phyloP scores from a whole-genome alignment of 2,329 filamentous ascomycete genomes.

The Colletotrichum aenigma region DNA sequence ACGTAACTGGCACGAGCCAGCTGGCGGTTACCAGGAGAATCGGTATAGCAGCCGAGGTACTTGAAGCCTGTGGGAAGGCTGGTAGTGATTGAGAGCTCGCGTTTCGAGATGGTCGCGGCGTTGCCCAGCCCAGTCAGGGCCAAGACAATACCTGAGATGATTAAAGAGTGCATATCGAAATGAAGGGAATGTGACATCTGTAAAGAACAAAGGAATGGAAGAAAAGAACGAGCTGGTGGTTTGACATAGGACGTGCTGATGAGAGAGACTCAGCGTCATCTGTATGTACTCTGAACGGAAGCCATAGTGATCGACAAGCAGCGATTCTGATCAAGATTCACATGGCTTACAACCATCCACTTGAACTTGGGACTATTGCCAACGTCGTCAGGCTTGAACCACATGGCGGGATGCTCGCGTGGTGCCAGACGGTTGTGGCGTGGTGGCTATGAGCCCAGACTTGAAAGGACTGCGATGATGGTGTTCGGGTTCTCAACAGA shows the following conservation, averaged over 20 bases:
- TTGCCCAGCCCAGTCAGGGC: neutral
- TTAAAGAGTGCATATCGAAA: neutral
- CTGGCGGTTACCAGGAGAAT: neutral
- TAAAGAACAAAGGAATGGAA: neutral
- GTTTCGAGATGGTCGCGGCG: neutral
- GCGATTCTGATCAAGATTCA: rapidly evolving
- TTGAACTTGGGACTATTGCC: neutral
- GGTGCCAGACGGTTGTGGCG: neutral
- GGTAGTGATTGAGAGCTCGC: neutral
- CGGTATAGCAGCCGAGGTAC: neutral
- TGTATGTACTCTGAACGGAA: rapidly evolving
- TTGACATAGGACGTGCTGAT: neutral
- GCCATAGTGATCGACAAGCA: neutral
- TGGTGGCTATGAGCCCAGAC: neutral
- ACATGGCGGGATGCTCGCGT: neutral
- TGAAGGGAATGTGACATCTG: neutral
- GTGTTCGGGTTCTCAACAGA: neutral
- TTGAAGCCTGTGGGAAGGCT: neutral
- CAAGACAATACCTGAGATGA: neutral
- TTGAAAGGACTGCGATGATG: neutral
- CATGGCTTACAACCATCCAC: neutral
- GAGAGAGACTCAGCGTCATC: neutral
- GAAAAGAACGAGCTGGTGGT: neutral
- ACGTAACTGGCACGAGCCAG: neutral
- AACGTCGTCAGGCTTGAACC: neutral